These are phyloP conservation scores for Lentinus tigrinus DNA, from an alignment of 768 basidiomycete genomes.

Conservation along the genomic window DNA sequence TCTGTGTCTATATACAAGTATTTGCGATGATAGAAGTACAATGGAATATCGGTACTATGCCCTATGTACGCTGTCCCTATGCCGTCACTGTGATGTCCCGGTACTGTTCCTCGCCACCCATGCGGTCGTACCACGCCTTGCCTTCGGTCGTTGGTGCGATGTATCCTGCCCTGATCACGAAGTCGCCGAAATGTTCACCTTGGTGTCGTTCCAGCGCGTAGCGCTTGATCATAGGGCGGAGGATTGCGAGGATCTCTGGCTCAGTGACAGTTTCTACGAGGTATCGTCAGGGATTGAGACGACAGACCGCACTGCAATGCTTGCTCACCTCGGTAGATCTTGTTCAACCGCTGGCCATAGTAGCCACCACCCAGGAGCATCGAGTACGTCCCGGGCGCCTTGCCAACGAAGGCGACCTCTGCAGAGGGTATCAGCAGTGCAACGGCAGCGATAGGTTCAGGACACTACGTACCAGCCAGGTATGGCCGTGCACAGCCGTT, in stretches of 20 bases:
- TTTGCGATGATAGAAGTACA: neutral
- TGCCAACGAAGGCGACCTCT: slow-evolving; percentile 97
- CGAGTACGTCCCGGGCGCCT: slow-evolving; percentile 87
- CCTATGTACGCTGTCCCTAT: neutral
- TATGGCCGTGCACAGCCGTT: slow-evolving; percentile 95
- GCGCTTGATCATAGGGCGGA: slow-evolving; percentile 90
- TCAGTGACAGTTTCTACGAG: slow-evolving; percentile 78
- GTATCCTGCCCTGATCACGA: slow-evolving; percentile 88
- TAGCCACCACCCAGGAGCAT: slow-evolving; percentile 98
- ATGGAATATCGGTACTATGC: neutral
- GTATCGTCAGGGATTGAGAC: neutral
- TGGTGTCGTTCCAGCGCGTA: slow-evolving; percentile 85
- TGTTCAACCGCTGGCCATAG: slow-evolving; percentile 91
- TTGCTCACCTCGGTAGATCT: slow-evolving; percentile 82
- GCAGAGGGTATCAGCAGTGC: slow-evolving; percentile 1
- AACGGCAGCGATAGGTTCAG: neutral
- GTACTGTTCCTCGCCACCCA: slow-evolving; percentile 75
- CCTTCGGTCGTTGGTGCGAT: slow-evolving; percentile 85
- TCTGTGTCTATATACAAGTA: no score
- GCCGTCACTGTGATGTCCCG: slow-evolving; percentile 30
- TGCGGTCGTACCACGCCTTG: slow-evolving; percentile 80
- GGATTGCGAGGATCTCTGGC: slow-evolving; percentile 86
- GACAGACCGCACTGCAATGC: neutral
- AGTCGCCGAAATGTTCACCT: slow-evolving; percentile 95
- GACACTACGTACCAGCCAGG: slow-evolving; percentile 61